phyloP scores from a whole-genome alignment of 2,329 filamentous ascomycete species.

The Coniochaeta ligniaria region DNA sequence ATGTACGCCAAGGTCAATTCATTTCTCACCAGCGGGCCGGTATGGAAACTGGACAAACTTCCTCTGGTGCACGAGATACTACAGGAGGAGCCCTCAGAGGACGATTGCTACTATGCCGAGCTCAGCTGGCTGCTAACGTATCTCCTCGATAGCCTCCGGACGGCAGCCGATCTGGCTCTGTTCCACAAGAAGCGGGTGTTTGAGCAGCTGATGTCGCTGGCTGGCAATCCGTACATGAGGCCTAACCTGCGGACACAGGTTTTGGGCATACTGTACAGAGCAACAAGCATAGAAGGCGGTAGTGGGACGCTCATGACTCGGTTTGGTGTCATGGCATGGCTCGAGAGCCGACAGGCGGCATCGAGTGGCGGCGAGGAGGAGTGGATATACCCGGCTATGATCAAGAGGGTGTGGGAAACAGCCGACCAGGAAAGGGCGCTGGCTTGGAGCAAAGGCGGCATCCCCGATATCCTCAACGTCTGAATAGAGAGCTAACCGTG shows the following conservation, averaged over 20 bases:
- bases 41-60: constrained; percentile 68
- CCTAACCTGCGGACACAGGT: constrained; percentile 52
- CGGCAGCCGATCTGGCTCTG: constrained; percentile 49
- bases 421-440: constrained; percentile 60
- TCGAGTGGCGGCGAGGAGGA: constrained; percentile 29
- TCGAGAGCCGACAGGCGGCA: constrained; percentile 51
- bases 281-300: constrained; percentile 60
- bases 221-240: constrained; percentile 58
- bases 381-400: constrained; percentile 46
- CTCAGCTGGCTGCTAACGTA: constrained; percentile 68
- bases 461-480: constrained; percentile 9
- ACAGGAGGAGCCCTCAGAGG: constrained; percentile 59
- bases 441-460: constrained; percentile 55
- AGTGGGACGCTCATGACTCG: constrained; percentile 77
- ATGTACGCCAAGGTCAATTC: constrained; percentile 82
- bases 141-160: constrained; percentile 60
- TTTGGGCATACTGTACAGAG: constrained; percentile 56
- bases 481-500: background rate
- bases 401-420: constrained; percentile 52
- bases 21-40: constrained; percentile 71
- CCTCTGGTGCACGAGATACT: constrained; percentile 61
- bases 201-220: constrained; percentile 66
- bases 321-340: constrained; percentile 68
- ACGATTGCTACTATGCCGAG: constrained; percentile 67
- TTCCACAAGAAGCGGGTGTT: constrained; percentile 60